Evolutionary conservation across 2,329 filamentous ascomycete species (phyloP), one percentile per base, ranked within the genome.

Genomic region (Fusarium sacchari): DNA sequence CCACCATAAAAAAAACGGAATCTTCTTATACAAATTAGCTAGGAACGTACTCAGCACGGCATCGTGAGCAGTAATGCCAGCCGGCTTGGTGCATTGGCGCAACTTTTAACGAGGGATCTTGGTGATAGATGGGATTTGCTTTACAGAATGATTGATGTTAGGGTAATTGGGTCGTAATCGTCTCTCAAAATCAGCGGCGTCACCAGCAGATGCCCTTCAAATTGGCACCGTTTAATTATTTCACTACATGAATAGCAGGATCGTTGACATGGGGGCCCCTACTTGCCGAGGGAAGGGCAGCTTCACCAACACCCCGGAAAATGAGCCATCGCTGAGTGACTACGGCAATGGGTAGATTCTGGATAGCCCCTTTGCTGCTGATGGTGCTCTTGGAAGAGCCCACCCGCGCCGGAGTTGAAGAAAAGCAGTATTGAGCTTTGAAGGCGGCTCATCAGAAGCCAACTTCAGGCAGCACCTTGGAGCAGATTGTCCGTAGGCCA

Each of bases 1-100:
- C 7, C 7, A 13, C 14, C 20, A n/a, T 1, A 30, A 3, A 0
- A 14, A 8, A 17, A n/a, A n/a, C n/a, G 0, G 10, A 6, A 6
- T 22, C 4, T n/a, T 30, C 4, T 9, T 7, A 17, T 6, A n/a
- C 1, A 11, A 30, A 5, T 13, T 0, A n/a, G 2, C 26, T 6
- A 10, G 26, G 7, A 4, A 30, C 7, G 7, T 0, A 30, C 28
- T 30, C 5, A 18, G 26, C 46, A 3, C 10, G 20, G 46, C 28
- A 17, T 30, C 20, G 20, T 30, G 10, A 30, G 10, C 2, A 12
- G 30, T 2, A 47, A 17, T 46, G n/a, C 1, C 11, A 4, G 7
- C 11, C 6, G 6, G 42, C 15, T 9, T 17, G 44, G 20, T 47
- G 20, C 9, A 9, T 9, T 30, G 28, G 18, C 10, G 14, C 26